A percentile compares a stretch with the other conserved stretches of the same genome.
phyloP scores from a whole-genome alignment of 768 basidiomycete species.

The Austroboletus eburneus region DNA sequence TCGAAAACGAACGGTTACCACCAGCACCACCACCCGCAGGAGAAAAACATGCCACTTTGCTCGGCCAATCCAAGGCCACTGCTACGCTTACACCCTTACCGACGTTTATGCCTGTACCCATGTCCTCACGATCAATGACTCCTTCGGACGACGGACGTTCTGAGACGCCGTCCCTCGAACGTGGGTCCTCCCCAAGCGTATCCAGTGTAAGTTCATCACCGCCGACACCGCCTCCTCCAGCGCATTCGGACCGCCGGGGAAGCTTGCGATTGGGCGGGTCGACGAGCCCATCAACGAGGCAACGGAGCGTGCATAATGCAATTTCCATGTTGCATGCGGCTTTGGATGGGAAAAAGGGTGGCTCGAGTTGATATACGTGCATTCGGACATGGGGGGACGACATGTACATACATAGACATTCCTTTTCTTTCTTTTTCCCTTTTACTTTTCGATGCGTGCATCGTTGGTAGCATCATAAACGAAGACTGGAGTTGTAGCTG shows the following conservation, averaged over 20 bases:
- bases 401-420: neutral
- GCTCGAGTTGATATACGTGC: constrained; percentile 6
- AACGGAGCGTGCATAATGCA: constrained; percentile 19
- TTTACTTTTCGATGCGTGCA: neutral
- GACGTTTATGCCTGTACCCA: neutral
- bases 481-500: too few species aligned
- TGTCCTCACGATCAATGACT: constrained; percentile 7
- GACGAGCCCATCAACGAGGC: constrained; percentile 21
- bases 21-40: constrained; percentile 23
- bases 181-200: constrained; percentile 21
- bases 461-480: neutral
- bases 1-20: constrained; percentile 28
- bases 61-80: constrained; percentile 5
- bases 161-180: constrained; percentile 25
- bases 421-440: too few species aligned
- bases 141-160: constrained; percentile 35
- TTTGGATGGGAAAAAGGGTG: constrained; percentile 24
- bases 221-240: constrained; percentile 22
- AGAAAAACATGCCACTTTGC: constrained; percentile 2
- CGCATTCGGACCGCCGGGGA: constrained; percentile 14
- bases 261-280: constrained; percentile 16
- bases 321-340: constrained; percentile 28
- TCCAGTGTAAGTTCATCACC: constrained; percentile 24
- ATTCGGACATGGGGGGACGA: neutral
- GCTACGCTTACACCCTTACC: neutral